Evolutionary conservation across 2,329 filamentous ascomycete genomes (phyloP).

Genomic region (Sphaerulina musiva): DNA sequence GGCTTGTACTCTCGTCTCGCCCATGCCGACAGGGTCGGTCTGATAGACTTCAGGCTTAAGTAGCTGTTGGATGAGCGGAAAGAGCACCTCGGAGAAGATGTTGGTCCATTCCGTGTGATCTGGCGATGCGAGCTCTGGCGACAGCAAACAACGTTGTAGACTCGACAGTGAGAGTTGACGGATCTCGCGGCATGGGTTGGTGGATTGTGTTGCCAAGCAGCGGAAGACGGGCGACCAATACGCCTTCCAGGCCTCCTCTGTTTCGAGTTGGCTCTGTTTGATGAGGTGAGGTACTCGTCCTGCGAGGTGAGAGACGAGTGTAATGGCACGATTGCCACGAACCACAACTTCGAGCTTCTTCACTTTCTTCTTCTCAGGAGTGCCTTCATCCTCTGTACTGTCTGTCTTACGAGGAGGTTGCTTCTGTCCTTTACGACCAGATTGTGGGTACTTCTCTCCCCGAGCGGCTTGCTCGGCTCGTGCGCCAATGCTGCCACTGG

Average conservation of each 20-base stretch:
- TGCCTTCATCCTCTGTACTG: slow-evolving; percentile 20
- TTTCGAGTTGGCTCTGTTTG: slow-evolving; percentile 82
- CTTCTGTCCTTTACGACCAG: slow-evolving; percentile 41
- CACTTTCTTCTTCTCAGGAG: slow-evolving; percentile 22
- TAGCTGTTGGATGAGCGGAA: slow-evolving; percentile 78
- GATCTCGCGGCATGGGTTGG: slow-evolving; percentile 89
- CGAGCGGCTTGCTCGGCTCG: slow-evolving; percentile 53
- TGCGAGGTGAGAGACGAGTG: slow-evolving; percentile 75
- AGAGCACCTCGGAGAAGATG: slow-evolving; percentile 89
- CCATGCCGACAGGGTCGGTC: slow-evolving; percentile 86
- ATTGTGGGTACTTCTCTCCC: slow-evolving; percentile 42
- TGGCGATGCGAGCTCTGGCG: slow-evolving; percentile 72
- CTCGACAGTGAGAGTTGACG: slow-evolving; percentile 80
- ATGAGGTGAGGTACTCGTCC: slow-evolving; percentile 77
- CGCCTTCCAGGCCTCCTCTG: slow-evolving; percentile 73
- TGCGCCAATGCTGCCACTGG: slow-evolving; percentile 67
- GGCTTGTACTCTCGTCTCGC: slow-evolving; percentile 85
- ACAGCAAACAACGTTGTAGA: slow-evolving; percentile 78
- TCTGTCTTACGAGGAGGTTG: slow-evolving; percentile 15
- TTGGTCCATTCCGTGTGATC: slow-evolving; percentile 82
- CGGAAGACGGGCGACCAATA: slow-evolving; percentile 97
- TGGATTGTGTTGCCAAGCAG: slow-evolving; percentile 80
- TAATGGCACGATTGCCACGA: slow-evolving; percentile 73
- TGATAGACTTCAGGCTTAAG: slow-evolving; percentile 94
- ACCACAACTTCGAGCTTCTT: slow-evolving; percentile 66